A percentile compares a stretch with the other conserved stretches of the same genome.
Evolutionary conservation across 176 grass and related monocot genomes (phyloP).

Genomic region (Panicum miliaceum): DNA sequence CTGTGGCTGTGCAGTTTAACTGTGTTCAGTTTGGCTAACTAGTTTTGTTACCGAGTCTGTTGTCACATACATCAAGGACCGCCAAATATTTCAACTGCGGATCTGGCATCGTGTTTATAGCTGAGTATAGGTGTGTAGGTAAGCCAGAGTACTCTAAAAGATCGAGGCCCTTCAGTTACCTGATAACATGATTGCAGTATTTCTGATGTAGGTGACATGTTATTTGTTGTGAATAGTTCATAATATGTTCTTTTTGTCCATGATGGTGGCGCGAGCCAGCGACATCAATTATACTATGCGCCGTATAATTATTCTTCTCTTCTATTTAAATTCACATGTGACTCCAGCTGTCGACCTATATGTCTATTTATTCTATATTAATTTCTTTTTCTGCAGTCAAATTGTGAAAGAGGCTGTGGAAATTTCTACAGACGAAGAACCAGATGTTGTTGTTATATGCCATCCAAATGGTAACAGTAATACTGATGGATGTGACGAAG

Average conservation of each 20-base stretch:
- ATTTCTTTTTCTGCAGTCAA: constrained; percentile 49
- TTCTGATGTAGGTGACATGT: constrained; percentile 19
- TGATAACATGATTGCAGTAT: constrained; percentile 13
- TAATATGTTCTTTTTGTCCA: constrained; percentile 36
- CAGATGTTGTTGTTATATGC: constrained; percentile 57
- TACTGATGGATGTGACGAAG: constrained; percentile 38
- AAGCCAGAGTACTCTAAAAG: constrained; percentile 31
- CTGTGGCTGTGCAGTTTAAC: neutral
- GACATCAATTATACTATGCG: neutral
- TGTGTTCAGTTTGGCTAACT: constrained; percentile 5
- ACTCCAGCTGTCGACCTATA: constrained; percentile 18
- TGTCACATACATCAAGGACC: neutral
- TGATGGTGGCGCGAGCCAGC: constrained; percentile 2
- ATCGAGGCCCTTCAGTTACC: neutral
- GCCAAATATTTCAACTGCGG: neutral
- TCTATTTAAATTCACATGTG: constrained; percentile 21
- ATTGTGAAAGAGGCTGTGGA: constrained; percentile 71
- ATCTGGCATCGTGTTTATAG: neutral
- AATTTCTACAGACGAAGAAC: constrained; percentile 67
- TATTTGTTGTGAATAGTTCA: constrained; percentile 35
- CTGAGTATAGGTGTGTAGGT: neutral
- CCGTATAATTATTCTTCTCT: constrained; percentile 6
- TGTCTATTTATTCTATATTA: constrained; percentile 40
- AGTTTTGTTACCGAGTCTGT: neutral
- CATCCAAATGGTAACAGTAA: constrained; percentile 50